Base-by-base conservation (phyloP, 2,329 filamentous ascomycete genomes). In the Xylariaceae sp. region DNA sequence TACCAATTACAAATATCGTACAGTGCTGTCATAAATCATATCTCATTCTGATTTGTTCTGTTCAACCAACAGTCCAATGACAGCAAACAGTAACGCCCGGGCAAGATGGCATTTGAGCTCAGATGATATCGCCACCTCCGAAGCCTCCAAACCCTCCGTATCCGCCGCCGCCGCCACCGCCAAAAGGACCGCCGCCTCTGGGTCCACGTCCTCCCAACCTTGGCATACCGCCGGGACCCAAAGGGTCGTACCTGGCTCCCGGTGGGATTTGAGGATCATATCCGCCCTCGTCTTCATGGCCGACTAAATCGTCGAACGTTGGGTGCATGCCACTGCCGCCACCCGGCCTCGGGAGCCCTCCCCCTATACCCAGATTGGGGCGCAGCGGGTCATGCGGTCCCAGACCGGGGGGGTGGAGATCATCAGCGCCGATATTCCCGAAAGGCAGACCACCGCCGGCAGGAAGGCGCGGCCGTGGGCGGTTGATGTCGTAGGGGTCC, bases 321-420 rank as follows among this genome's bases (percentile, higher is more conserved):
- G 92, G 92, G 59, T 95, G 85, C 92, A 98, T 98, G 1, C 92
- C 92, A 10, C 82, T 78, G 9, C 72, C 72, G 14, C 78, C 73
- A 11, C 76, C 74, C 1, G 68, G 66, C n/a, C 69, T 63, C 15
- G 68, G 66, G 5, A 77, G 58, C 0, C 75, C 71, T n/a, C 74
- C 63, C 30, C 74, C 69, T 16, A 70, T 67, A 19, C 75, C 74
- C 35, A 86, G 75, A 3, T 74, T 72, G 4, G 75, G 74, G 19
- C 83, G 66, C 3, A 95, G 61, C 10, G 90, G 88, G 57, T 95
- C 89, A 48, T 88, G 68, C 0, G 89, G 89, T 0, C 88, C 89
- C 0, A 98, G 64, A 1, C 86, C 86, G 8, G 81, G 81, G 2
- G 92, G 92, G 49, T 96, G 83, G 8, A 96, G 62, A 57, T 98